phyloP scores from a whole-genome alignment of 1,139 yeast genomes.

The Pneumocystis carinii region DNA sequence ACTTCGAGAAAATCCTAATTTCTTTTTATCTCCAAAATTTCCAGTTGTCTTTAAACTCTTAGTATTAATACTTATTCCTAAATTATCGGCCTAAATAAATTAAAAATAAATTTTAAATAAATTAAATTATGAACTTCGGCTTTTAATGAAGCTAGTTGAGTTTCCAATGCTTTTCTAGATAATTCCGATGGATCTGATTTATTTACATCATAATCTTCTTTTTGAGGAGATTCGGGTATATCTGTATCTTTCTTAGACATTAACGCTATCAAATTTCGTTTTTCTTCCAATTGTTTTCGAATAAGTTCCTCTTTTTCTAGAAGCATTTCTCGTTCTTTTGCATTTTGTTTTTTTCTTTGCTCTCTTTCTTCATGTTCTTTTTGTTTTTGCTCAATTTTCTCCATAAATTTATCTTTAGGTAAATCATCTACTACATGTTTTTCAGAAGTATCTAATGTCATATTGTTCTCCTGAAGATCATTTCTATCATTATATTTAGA shows the following conservation, averaged over 20 bases:
- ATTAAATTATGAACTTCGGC: slow-evolving; percentile 23
- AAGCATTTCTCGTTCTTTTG: slow-evolving; percentile 24
- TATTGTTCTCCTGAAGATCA: slow-evolving; percentile 5
- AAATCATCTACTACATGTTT: slow-evolving; percentile 16
- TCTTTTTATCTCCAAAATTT: background rate
- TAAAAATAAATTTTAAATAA: background rate
- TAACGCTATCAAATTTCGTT: slow-evolving; percentile 19
- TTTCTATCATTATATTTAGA: background rate
- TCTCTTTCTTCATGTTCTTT: slow-evolving; percentile 29
- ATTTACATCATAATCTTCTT: slow-evolving; percentile 15
- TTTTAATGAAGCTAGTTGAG: slow-evolving; percentile 24
- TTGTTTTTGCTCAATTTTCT: slow-evolving; percentile 29
- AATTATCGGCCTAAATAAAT: background rate
- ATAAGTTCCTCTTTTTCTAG: slow-evolving; percentile 25
- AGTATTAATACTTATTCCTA: background rate
- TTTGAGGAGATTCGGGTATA: slow-evolving; percentile 5
- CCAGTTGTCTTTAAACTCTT: background rate
- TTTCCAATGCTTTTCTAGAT: slow-evolving; percentile 21
- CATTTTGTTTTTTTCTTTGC: slow-evolving; percentile 24
- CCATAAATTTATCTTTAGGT: slow-evolving; percentile 27
- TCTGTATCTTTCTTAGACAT: slow-evolving; percentile 17
- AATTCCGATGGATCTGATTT: slow-evolving; percentile 16
- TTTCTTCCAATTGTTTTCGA: slow-evolving; percentile 23
- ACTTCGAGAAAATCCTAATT: background rate
- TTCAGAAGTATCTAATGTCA: background rate